Percentiles rank a stretch among this genome's conserved stretches.
Evolutionary conservation across 768 basidiomycete species (phyloP).

Genomic region (Lepiota brunneoincarnata): DNA sequence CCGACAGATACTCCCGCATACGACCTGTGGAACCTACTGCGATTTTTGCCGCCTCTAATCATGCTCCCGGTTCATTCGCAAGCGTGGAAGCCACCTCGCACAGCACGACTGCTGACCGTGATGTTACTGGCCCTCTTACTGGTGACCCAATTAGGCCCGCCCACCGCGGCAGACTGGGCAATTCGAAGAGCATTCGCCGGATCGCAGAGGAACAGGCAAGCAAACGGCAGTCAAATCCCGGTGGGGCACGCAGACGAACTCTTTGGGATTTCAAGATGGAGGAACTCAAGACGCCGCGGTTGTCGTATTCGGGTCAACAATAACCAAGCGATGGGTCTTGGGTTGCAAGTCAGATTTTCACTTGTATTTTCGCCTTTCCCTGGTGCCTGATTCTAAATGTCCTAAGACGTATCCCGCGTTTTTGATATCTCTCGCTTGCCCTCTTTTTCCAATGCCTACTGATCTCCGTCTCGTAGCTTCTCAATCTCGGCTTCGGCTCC

Average conservation of each 20-base stretch:
- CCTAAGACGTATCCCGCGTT: no score
- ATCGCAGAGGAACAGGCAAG: conserved; percentile 74
- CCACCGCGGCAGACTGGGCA: conserved; percentile 24
- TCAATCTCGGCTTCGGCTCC: no score
- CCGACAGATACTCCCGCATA: conserved; percentile 7
- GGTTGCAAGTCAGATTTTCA: neutral
- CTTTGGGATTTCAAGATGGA: conserved; percentile 43
- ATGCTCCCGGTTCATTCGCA: no score
- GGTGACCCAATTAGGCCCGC: neutral
- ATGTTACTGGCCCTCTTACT: no score
- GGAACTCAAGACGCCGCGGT: conserved; percentile 29
- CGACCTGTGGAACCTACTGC: neutral
- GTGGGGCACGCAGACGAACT: conserved; percentile 34
- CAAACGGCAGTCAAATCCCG: conserved; percentile 46
- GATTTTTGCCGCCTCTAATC: neutral
- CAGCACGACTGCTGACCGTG: no score
- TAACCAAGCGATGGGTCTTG: neutral
- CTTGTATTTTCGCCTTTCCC: neutral
- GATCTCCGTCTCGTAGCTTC: neutral
- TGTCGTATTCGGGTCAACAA: conserved; percentile 1
- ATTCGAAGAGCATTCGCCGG: conserved; percentile 77
- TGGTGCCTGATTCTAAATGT: neutral
- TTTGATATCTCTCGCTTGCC: no score
- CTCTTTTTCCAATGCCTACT: neutral
- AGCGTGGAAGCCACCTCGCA: no score